These are phyloP conservation scores for Hyaloperonospora arabidopsidis DNA, from an alignment of 352 stramenopile species.

Conservation along the genomic window DNA sequence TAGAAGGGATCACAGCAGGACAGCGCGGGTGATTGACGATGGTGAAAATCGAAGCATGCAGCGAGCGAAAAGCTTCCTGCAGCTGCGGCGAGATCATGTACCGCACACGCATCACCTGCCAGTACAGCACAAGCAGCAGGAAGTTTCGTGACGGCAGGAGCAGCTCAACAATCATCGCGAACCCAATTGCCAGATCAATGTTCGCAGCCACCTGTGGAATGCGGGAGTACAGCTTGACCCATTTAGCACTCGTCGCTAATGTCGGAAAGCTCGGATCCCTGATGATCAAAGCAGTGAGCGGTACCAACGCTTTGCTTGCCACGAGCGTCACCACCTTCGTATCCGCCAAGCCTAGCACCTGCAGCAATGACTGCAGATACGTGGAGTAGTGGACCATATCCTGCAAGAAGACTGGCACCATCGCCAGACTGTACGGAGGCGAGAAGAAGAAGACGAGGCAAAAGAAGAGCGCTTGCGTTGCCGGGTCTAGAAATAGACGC, in stretches of 20 bases:
- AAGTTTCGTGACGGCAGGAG: constrained; percentile 81
- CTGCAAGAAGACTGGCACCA: constrained; percentile 71
- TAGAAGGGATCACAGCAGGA: constrained; percentile 38
- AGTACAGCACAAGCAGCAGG: constrained; percentile 81
- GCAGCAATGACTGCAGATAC: constrained; percentile 53
- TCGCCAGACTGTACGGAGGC: constrained; percentile 57
- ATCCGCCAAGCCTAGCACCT: constrained; percentile 41
- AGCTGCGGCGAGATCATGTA: constrained; percentile 88
- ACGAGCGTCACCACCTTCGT: constrained; percentile 37
- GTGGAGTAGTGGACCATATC: constrained; percentile 73
- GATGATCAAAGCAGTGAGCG: constrained; percentile 50
- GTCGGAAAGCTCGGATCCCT: constrained; percentile 49
- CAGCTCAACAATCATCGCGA: constrained; percentile 76
- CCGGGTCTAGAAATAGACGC: constrained; percentile 71
- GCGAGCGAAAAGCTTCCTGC: constrained; percentile 66
- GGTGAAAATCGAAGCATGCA: constrained; percentile 56
- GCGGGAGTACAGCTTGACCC: constrained; percentile 73
- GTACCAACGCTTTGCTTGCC: constrained; percentile 44
- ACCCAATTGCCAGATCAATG: constrained; percentile 75
- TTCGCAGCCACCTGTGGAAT: constrained; percentile 70
- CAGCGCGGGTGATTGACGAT: constrained; percentile 64
- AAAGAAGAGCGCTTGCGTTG: constrained; percentile 79
- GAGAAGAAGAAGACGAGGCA: constrained; percentile 83
- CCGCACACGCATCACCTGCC: constrained; percentile 84
- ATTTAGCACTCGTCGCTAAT: constrained; percentile 58